Evolutionary conservation across 192 early-diverging fungal genomes (phyloP), one percentile per base, ranked within the genome.

Genomic region (Coemansia sp.): DNA sequence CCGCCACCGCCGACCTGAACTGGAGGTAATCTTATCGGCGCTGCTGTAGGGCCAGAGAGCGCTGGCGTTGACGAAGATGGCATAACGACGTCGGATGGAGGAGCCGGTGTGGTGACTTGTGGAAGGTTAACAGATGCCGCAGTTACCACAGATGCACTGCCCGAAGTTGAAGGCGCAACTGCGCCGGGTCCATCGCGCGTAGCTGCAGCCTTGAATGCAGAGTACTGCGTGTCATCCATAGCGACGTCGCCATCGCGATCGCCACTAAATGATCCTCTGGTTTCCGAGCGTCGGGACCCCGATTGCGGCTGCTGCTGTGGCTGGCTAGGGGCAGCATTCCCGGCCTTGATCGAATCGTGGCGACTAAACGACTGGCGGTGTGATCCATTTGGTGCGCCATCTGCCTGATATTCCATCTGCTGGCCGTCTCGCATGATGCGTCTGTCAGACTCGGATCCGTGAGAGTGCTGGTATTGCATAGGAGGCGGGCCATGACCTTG

Each of bases 21-120:
- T 2, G 75, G 75, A 15, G 75, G 75, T 41, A 78, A 52, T 19
- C 75, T 27, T 2, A 78, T 78, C 15, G 75, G 75, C 2, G 75
- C 75, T 0, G 75, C 69, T 9, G 69, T 78, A 15, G 64, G 69
- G 2, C 75, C 75, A 27, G 69, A 54, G n/a, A 62, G 65, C 48
- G 65, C 65, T 1, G 65, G 42, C 6, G 59, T 54, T 10, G 65
- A 71, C 27, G 55, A 45, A 0, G 61, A 55, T 13, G 71, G 59
- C 9, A 50, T 38, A 1, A 51, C 23, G 2, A 53, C 43, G 38
- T 57, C 65, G 0, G 60, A 62, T 17, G 48, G 24, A 4, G 67
- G 67, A 4, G 42, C 33, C 11, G 55, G 63, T 12, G 64, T 65
- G 5, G 70, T 53, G 9, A 72, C 57, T 13, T 66, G 70, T 2